phyloP scores from a whole-genome alignment of 2,329 filamentous ascomycete species.

The Sarocladiaceae sp. region DNA sequence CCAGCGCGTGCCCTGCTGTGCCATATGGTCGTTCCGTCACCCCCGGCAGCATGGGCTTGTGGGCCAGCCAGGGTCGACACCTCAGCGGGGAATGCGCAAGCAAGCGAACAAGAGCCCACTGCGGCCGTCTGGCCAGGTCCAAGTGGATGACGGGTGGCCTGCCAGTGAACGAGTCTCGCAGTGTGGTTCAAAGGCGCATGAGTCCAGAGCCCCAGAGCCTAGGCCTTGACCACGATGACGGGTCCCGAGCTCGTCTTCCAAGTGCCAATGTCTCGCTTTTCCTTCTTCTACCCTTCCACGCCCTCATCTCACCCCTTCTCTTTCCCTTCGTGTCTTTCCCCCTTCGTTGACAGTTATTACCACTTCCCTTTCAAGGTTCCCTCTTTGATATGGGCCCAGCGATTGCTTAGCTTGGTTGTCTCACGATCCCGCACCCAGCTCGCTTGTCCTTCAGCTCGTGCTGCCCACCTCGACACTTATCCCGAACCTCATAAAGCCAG shows the following conservation, averaged over 20 bases:
- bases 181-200: conserved; percentile 3
- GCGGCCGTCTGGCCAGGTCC: neutral
- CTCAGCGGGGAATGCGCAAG: no score
- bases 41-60: conserved; percentile 8
- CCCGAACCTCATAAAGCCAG: conserved; percentile 13
- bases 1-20: neutral
- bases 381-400: neutral
- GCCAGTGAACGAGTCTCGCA: neutral
- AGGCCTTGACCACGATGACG: conserved; percentile 11
- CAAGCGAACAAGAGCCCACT: neutral
- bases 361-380: conserved; percentile 10
- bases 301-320: conserved; percentile 22
- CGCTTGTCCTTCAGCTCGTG: conserved; percentile 19
- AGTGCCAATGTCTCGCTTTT: conserved; percentile 15
- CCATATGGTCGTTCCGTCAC: conserved; percentile 1
- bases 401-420: conserved; percentile 19
- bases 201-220: conserved; percentile 3
- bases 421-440: conserved; percentile 27
- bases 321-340: conserved; percentile 20
- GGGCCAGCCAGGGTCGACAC: conserved; percentile 2
- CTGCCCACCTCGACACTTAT: conserved; percentile 15
- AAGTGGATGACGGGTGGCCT: conserved; percentile 7
- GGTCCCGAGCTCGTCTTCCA: conserved; percentile 10
- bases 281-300: conserved; percentile 33
- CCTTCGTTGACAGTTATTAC: conserved; percentile 13